Percentiles rank a stretch among this genome's conserved stretches.
Evolutionary conservation across 2,329 filamentous ascomycete species (phyloP).

Genomic region (Alternaria conjuncta): DNA sequence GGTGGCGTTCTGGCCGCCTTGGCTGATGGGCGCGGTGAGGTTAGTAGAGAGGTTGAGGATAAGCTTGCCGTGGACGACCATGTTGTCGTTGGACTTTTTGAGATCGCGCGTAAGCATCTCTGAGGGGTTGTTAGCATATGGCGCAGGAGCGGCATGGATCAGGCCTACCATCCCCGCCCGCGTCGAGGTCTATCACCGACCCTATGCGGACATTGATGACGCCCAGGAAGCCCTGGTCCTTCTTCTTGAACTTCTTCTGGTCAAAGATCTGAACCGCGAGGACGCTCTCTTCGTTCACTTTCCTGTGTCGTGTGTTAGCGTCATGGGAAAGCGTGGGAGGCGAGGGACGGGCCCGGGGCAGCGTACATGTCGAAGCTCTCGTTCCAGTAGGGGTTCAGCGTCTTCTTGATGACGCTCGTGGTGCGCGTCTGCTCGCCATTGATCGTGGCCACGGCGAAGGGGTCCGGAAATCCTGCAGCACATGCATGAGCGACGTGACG

Average conservation of each 20-base stretch:
- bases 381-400: slow-evolving; percentile 99
- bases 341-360: slow-evolving; percentile 9
- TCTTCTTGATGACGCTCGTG: slow-evolving; percentile 96
- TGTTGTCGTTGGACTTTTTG: slow-evolving; percentile 97
- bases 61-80: slow-evolving; percentile 96
- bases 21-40: slow-evolving; percentile 71
- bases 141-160: not conserved
- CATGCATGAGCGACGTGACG: slow-evolving; percentile 36
- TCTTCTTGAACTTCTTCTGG: slow-evolving; percentile 99
- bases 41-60: slow-evolving; percentile 97
- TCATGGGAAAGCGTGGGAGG: slow-evolving; percentile 4
- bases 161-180: slow-evolving; percentile 83
- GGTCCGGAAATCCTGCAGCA: slow-evolving; percentile 85
- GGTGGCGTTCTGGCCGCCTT: slow-evolving; percentile 48
- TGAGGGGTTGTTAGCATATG: slow-evolving; percentile 44
- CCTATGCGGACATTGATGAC: slow-evolving; percentile 97
- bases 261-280: slow-evolving; percentile 98
- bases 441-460: slow-evolving; percentile 95
- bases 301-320: slow-evolving; percentile 61
- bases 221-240: slow-evolving; percentile 97
- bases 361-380: slow-evolving; percentile 97
- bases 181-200: slow-evolving; percentile 88
- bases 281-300: slow-evolving; percentile 92
- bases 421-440: slow-evolving; percentile 98
- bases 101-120: slow-evolving; percentile 98